Evolutionary conservation across 441 rosid species (phyloP), one percentile per base, ranked within the genome.

Genomic region (Populus hybrid): DNA sequence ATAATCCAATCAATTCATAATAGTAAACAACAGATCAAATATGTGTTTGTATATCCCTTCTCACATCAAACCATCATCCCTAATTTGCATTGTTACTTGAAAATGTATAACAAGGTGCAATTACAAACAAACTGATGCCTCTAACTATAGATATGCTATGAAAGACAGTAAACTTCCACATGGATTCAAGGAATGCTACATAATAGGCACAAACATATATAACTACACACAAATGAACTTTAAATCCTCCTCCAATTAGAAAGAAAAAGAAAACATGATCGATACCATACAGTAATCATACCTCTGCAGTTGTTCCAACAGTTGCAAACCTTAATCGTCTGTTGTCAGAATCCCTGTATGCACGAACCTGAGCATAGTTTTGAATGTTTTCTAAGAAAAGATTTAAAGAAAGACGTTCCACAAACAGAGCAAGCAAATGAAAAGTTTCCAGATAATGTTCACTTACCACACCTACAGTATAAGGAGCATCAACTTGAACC

Each of bases 251-350:
- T 59, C 66, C 36, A 19, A 57, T 32, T 38, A 59, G 26, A 81
- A 74, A 74, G 21, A 67, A 0, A 32, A 19, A 26, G 12, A 3
- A 34, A 70, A 6, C 26, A 2, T 0, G 21, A 19, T 9, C 2
- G 30, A 19, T 35, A 46, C 5, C 5, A 53, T 40, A 66, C n/a
- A 77, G 40, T 14, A 78, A 57, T 21, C 40, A 65, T 82, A 94
- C 97, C 95, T 94, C 97, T 28, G 98, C 97, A 24, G 97, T 95
- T 75, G 97, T 95, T 72, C 99, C 98, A 9, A 86, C 83, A 24
- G 77, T 86, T 32, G 95, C 87, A 83, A 88, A 88, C 79, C 80
- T 92, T 71, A 76, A 66, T 67, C 70, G 87, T 68, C 82, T 16
- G 81, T 74, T 85, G 18, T 65, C 75, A 68, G 68, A 71, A 82